Conservation (phyloP, 768 basidiomycete species). For the Suillus variegatus region DNA sequence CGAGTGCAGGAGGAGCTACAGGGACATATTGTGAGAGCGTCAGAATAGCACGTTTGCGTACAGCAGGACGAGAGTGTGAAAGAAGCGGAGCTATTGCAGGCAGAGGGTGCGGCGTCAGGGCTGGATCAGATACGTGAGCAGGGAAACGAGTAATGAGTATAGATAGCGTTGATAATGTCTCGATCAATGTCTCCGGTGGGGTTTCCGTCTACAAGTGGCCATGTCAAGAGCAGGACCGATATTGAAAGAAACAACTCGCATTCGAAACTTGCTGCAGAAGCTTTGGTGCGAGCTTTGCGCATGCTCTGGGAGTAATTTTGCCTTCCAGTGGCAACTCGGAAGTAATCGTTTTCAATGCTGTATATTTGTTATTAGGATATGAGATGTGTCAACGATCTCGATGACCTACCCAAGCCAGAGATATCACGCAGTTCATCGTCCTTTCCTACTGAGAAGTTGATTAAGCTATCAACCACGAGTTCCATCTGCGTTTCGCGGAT, state of each 20-base stretch:
- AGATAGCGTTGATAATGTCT: slow-evolving; percentile 82
- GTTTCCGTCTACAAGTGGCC: slow-evolving; percentile 50
- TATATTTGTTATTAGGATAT: slow-evolving; percentile 6
- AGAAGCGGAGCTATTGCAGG: slow-evolving; percentile 70
- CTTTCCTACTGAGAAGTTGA: slow-evolving; percentile 80
- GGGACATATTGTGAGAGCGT: slow-evolving; percentile 85
- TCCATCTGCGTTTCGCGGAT: slow-evolving; percentile 83
- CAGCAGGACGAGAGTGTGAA: slow-evolving; percentile 75
- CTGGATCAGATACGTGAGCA: slow-evolving; percentile 55
- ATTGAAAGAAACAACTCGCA: slow-evolving; percentile 41
- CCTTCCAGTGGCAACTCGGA: slow-evolving; percentile 84
- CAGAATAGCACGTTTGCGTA: slow-evolving; percentile 90
- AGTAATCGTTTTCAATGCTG: slow-evolving; percentile 94
- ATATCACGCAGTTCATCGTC: slow-evolving; percentile 96
- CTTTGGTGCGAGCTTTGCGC: slow-evolving; percentile 82
- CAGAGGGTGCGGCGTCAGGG: slow-evolving; percentile 60
- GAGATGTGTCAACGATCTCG: neutral
- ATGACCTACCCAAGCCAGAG: slow-evolving; percentile 74
- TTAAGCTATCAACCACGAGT: slow-evolving; percentile 85
- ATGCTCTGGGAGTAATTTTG: slow-evolving; percentile 75
- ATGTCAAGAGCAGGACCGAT: slow-evolving; percentile 12
- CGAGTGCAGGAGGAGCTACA: slow-evolving; percentile 62
- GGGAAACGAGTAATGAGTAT: slow-evolving; percentile 89
- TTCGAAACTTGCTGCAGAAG: slow-evolving; percentile 77
- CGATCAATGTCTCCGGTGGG: slow-evolving; percentile 79